Conservation (phyloP, 352 stramenopile species). For the Pythium vanterpoolii region DNA sequence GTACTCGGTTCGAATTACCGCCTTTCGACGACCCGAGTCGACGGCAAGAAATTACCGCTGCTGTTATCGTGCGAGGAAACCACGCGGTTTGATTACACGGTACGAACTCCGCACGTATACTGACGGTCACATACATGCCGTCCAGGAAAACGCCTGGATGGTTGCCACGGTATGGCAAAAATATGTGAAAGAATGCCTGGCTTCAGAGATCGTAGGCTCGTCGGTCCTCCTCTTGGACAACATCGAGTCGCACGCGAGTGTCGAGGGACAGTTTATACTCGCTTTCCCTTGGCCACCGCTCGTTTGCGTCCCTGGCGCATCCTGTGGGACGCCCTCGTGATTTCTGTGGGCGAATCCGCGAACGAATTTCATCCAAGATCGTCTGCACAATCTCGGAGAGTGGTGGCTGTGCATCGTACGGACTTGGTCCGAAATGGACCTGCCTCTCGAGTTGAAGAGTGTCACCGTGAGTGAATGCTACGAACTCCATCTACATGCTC, state of each 20-base stretch:
- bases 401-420: no score
- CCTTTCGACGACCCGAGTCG: conserved; percentile 10
- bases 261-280: neutral
- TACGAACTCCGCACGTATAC: conserved; percentile 16
- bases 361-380: no score
- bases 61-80: conserved; percentile 23
- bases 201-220: neutral
- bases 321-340: no score
- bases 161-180: conserved; percentile 2
- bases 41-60: conserved; percentile 24
- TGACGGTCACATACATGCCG: conserved; percentile 12
- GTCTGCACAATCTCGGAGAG: no score
- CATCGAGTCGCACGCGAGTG: conserved; percentile 21
- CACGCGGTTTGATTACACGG: conserved; percentile 14
- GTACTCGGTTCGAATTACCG: conserved; percentile 19
- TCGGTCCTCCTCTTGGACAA: conserved; percentile 23
- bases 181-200: conserved; percentile 12
- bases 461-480: no score
- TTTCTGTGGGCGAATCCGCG: no score
- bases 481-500: no score
- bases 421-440: no score
- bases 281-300: no score
- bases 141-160: conserved; percentile 30
- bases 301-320: no score
- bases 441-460: no score